phyloP scores from a whole-genome alignment of 257 asterid species.

The Ilex asprella region DNA sequence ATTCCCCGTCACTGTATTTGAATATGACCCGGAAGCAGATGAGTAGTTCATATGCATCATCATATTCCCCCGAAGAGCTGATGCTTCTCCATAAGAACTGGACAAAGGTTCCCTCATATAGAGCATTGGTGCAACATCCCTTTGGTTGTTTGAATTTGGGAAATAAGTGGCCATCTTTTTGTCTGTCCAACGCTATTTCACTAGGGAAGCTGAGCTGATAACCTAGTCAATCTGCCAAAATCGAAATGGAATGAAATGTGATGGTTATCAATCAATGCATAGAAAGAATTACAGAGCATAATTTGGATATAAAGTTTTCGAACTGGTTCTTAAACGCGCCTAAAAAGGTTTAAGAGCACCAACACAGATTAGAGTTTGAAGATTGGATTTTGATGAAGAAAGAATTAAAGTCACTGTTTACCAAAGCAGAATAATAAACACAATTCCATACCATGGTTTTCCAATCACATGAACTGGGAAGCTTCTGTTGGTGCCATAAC shows the following conservation, averaged over 20 bases:
- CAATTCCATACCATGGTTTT: not conserved
- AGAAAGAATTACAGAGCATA: too few species aligned
- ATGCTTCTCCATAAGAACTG: slow-evolving; percentile 42
- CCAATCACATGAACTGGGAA: not conserved
- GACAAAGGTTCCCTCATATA: slow-evolving; percentile 50
- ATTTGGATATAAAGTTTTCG: too few species aligned
- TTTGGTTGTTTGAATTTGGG: slow-evolving; percentile 48
- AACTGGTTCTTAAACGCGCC: not conserved
- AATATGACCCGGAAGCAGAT: slow-evolving; percentile 42
- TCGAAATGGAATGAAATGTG: not conserved
- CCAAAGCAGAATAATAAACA: too few species aligned
- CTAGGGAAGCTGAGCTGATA: not conserved
- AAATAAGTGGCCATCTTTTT: slow-evolving; percentile 49
- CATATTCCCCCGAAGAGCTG: slow-evolving; percentile 33
- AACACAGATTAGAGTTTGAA: not conserved
- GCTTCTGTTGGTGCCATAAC: not conserved
- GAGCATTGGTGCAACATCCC: slow-evolving; percentile 44
- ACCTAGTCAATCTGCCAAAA: not conserved
- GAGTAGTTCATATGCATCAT: slow-evolving; percentile 57
- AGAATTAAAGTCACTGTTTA: not conserved
- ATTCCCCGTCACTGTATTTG: slow-evolving; percentile 34
- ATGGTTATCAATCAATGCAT: too few species aligned
- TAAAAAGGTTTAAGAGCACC: not conserved
- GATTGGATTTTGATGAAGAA: not conserved
- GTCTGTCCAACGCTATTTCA: not conserved